phyloP scores from a whole-genome alignment of 176 grass and related monocot genomes.

The Carex myosuroides region DNA sequence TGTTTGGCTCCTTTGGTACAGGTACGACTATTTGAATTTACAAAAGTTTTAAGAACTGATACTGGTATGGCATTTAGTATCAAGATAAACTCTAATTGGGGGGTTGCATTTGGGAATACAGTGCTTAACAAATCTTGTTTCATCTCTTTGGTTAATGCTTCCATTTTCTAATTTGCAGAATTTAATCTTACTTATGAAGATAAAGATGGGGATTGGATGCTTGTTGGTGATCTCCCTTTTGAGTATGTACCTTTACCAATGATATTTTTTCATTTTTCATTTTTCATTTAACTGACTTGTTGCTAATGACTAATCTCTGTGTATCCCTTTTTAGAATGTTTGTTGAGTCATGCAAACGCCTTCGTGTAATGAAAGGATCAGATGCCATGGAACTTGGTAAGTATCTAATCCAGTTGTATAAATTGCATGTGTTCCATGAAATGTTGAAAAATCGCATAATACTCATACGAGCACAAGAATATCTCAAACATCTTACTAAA shows the following conservation, averaged over 20 bases:
- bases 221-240: constrained; percentile 38
- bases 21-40: constrained; percentile 2
- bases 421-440: background rate
- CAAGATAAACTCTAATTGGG: background rate
- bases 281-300: background rate
- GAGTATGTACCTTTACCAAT: constrained; percentile 19
- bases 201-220: constrained; percentile 47
- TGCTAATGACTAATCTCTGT: background rate
- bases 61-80: background rate
- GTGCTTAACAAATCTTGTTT: constrained; percentile 7
- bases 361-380: constrained; percentile 44
- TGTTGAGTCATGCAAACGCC: constrained; percentile 41
- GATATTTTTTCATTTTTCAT: background rate
- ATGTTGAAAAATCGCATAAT: background rate
- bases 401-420: constrained; percentile 12
- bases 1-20: constrained; percentile 34
- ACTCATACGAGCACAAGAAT: background rate
- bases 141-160: constrained; percentile 9
- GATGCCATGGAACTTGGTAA: constrained; percentile 40
- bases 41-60: background rate
- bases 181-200: constrained; percentile 37
- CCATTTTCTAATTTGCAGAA: constrained; percentile 24
- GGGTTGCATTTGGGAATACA: background rate
- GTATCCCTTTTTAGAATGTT: constrained; percentile 28
- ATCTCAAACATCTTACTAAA: background rate